These are phyloP conservation scores for Xylariaceae sp. DNA, from an alignment of 2,329 filamentous ascomycete species.

Conservation along the genomic window DNA sequence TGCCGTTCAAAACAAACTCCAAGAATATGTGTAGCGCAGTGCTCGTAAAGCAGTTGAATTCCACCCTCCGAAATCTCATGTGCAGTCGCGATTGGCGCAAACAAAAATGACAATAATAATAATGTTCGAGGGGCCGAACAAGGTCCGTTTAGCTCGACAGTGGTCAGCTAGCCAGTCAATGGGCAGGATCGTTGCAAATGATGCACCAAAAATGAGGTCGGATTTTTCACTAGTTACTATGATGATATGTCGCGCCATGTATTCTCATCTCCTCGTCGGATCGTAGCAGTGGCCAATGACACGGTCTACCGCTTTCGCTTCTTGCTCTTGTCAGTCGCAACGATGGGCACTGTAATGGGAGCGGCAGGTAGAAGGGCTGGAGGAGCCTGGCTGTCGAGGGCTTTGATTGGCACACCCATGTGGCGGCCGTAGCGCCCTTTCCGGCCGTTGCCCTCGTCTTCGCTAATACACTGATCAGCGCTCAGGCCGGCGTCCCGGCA, in stretches of 20 bases:
- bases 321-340: conserved; percentile 50
- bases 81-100: conserved; percentile 7
- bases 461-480: conserved; percentile 89
- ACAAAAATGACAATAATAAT: neutral
- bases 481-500: conserved; percentile 95
- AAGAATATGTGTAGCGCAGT: conserved; percentile 23
- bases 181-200: neutral
- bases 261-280: neutral
- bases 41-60: conserved; percentile 20
- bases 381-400: conserved; percentile 43
- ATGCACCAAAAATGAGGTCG: conserved; percentile 5
- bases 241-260: neutral
- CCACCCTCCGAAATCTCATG: conserved; percentile 13
- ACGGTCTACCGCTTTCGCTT: conserved; percentile 53
- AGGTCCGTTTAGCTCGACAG: neutral
- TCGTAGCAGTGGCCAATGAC: conserved; percentile 1
- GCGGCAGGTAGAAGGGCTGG: conserved; percentile 37
- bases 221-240: neutral
- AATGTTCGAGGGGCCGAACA: no score
- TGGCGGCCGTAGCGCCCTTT: conserved; percentile 83
- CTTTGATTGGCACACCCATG: conserved; percentile 62
- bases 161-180: neutral
- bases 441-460: conserved; percentile 94
- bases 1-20: conserved; percentile 23
- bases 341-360: conserved; percentile 42